phyloP scores from a whole-genome alignment of 2,329 filamentous ascomycete species.

The Botrytis medusae region DNA sequence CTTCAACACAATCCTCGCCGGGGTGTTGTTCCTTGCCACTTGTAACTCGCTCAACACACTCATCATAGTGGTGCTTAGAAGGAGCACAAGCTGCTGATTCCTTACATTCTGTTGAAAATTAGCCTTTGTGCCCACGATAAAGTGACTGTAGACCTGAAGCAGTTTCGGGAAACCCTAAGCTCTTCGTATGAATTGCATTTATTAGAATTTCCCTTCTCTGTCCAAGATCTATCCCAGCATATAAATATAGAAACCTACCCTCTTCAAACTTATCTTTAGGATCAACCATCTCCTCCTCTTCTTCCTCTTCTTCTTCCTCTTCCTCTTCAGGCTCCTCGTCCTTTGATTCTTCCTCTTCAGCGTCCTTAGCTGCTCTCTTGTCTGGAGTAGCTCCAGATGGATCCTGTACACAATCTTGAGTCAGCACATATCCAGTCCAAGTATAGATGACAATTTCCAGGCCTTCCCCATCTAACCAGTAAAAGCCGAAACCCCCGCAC shows the following conservation, averaged over 20 bases:
- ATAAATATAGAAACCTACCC: constrained; percentile 62
- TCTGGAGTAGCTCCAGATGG: constrained; percentile 26
- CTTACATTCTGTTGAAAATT: constrained; percentile 70
- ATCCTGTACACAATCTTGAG: constrained; percentile 24
- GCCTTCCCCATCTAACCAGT: background rate
- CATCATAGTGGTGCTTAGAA: constrained; percentile 96
- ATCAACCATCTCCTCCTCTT: constrained; percentile 74
- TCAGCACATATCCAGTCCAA: background rate
- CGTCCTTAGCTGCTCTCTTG: constrained; percentile 41
- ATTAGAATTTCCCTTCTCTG: background rate
- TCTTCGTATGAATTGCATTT: background rate
- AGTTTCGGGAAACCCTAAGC: background rate
- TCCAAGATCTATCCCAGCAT: too few species aligned
- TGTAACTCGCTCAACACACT: constrained; percentile 94
- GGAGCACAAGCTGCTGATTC: constrained; percentile 81
- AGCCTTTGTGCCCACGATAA: constrained; percentile 21
- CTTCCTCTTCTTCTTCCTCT: constrained; percentile 49
- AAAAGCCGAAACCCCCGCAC: constrained; percentile 11
- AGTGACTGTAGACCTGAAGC: background rate
- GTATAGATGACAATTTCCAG: background rate
- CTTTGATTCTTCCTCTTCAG: constrained; percentile 39
- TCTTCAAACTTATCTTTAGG: constrained; percentile 86
- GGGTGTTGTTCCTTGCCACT: constrained; percentile 60
- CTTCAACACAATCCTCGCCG: constrained; percentile 96
- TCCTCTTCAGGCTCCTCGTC: constrained; percentile 48